Evolutionary conservation across 352 stramenopile species (phyloP).

Genomic region (Pilasporangium apinafurcum): DNA sequence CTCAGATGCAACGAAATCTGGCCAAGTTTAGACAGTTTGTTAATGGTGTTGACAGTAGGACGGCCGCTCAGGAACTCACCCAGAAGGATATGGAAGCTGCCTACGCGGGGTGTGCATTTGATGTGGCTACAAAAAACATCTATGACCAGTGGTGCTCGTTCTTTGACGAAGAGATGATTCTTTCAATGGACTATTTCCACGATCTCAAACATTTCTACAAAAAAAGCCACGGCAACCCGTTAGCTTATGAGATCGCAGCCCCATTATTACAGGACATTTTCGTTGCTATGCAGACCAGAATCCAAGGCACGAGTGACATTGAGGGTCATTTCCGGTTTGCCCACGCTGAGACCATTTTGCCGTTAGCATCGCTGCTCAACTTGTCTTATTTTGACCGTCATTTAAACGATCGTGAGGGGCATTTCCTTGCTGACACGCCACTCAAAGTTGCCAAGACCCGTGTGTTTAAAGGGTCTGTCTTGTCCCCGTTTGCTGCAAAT

Average conservation of each 20-base stretch:
- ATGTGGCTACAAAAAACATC: conserved; percentile 44
- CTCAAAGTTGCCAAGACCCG: conserved; percentile 35
- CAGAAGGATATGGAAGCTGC: conserved; percentile 71
- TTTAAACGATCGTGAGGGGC: conserved; percentile 39
- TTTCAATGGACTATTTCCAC: conserved; percentile 83
- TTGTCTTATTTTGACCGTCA: conserved; percentile 64
- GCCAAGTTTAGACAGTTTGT: conserved; percentile 28
- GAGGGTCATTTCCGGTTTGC: conserved; percentile 80
- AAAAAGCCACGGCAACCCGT: conserved; percentile 66
- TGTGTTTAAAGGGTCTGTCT: conserved; percentile 44
- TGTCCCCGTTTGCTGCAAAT: conserved; percentile 74
- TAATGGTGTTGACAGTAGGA: conserved; percentile 6
- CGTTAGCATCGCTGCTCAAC: conserved; percentile 65
- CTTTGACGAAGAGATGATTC: conserved; percentile 54
- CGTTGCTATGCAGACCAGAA: conserved; percentile 35
- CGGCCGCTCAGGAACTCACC: conserved; percentile 6
- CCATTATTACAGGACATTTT: conserved; percentile 68
- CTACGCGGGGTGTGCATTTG: conserved; percentile 77
- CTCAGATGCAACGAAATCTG: conserved; percentile 50
- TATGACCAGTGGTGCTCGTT: conserved; percentile 63
- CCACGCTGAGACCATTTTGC: conserved; percentile 79
- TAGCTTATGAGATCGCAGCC: conserved; percentile 70
- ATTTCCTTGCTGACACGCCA: conserved; percentile 56
- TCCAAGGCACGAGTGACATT: conserved; percentile 22
- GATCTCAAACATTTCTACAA: conserved; percentile 86